Conservation (phyloP, 2,329 filamentous ascomycete species). For the Dothistroma septosporum region DNA sequence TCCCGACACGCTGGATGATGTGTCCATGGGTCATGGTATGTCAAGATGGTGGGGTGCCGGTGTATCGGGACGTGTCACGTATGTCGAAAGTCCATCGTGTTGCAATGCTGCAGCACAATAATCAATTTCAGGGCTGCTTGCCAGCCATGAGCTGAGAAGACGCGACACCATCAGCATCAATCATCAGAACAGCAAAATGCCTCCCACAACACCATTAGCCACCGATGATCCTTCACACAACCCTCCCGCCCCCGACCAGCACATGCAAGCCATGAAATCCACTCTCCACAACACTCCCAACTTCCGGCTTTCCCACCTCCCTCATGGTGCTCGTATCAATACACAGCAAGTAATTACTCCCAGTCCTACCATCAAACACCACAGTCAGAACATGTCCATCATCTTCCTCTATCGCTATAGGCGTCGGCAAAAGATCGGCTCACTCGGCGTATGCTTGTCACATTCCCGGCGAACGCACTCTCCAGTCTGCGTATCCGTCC, state of each 20-base stretch:
- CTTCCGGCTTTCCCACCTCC: slow-evolving; percentile 62
- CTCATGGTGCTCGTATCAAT: slow-evolving; percentile 59
- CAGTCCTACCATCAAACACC: slow-evolving; percentile 58
- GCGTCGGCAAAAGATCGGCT: slow-evolving; percentile 63
- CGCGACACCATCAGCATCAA: too few species aligned
- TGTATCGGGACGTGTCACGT: too few species aligned
- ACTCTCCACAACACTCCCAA: slow-evolving; percentile 56
- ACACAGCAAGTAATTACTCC: slow-evolving; percentile 62
- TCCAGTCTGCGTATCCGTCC: slow-evolving; percentile 58
- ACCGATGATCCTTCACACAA: too few species aligned
- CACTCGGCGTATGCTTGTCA: slow-evolving; percentile 61
- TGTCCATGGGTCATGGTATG: too few species aligned
- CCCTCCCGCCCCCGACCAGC: background rate
- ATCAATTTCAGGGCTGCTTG: too few species aligned
- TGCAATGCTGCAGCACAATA: too few species aligned
- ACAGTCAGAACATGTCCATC: slow-evolving; percentile 60
- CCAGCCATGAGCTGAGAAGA: too few species aligned
- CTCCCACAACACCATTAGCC: too few species aligned
- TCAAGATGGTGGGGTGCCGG: too few species aligned
- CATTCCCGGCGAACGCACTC: slow-evolving; percentile 55
- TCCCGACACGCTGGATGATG: too few species aligned
- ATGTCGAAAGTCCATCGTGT: too few species aligned
- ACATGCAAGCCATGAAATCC: slow-evolving; percentile 47
- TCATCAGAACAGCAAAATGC: too few species aligned
- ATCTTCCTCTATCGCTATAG: slow-evolving; percentile 53